Conservation (phyloP, 1,139 yeast genomes). For the Maudiozyma humilis region DNA sequence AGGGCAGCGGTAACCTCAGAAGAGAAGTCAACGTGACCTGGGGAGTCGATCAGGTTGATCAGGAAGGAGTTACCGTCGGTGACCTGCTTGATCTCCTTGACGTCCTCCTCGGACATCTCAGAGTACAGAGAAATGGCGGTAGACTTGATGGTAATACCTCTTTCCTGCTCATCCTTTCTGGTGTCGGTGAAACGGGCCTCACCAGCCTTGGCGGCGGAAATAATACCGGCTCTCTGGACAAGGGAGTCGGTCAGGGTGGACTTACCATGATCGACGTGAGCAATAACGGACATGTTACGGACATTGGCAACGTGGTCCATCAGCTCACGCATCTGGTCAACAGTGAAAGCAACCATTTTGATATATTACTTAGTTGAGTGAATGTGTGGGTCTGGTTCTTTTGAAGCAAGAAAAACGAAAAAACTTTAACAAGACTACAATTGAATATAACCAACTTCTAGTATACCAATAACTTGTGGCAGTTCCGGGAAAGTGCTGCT, state of each 20-base stretch:
- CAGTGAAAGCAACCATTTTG: slow-evolving; percentile 37
- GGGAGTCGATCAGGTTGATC: slow-evolving; percentile 97
- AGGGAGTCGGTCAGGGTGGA: slow-evolving; percentile 98
- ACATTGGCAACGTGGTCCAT: slow-evolving; percentile 99
- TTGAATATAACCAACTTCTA: too few species aligned
- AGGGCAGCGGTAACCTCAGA: slow-evolving; percentile 99
- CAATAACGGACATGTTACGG: slow-evolving; percentile 99
- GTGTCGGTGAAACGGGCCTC: slow-evolving; percentile 99
- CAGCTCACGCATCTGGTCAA: slow-evolving; percentile 90
- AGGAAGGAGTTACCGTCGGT: slow-evolving; percentile 91
- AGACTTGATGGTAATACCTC: slow-evolving; percentile 97
- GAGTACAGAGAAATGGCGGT: slow-evolving; percentile 96
- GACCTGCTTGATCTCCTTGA: slow-evolving; percentile 92
- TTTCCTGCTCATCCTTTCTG: slow-evolving; percentile 99
- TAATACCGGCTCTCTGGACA: slow-evolving; percentile 41
- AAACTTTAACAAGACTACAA: background rate
- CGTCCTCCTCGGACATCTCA: slow-evolving; percentile 82
- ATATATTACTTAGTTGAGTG: too few species aligned
- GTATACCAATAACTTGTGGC: too few species aligned
- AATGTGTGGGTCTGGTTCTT: background rate
- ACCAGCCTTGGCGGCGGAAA: slow-evolving; percentile 99
- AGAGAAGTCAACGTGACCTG: slow-evolving; percentile 99
- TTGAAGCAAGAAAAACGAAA: background rate
- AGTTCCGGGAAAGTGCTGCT: too few species aligned
- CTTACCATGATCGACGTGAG: slow-evolving; percentile 99